These are phyloP conservation scores for Coemansia sp. DNA, from an alignment of 371 early-diverging fungal genomes.

Conservation along the genomic window DNA sequence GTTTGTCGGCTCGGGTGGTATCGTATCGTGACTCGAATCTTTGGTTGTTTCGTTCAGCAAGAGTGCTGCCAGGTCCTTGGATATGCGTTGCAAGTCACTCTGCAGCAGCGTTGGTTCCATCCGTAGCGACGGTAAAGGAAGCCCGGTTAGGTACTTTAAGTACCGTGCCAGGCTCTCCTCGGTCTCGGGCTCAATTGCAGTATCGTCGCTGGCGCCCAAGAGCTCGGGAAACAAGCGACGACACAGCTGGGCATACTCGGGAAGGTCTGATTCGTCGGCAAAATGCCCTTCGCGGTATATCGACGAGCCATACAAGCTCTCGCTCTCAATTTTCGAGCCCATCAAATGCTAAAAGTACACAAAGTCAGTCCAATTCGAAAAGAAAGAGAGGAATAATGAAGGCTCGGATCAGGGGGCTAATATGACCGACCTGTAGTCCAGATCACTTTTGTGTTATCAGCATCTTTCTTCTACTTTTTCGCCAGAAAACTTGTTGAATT, in stretches of 20 bases:
- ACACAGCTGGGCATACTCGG: conserved; percentile 45
- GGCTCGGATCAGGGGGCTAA: conserved; percentile 2
- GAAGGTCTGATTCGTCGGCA: conserved; percentile 36
- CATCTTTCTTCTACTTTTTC: background rate
- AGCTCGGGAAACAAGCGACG: conserved; percentile 37
- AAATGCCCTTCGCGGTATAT: conserved; percentile 32
- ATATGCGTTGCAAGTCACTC: conserved; percentile 41
- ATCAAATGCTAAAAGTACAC: conserved; percentile 1
- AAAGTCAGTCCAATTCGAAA: background rate
- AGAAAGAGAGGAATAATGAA: background rate
- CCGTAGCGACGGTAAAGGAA: conserved; percentile 37
- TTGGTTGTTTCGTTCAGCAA: conserved; percentile 36
- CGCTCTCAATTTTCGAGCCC: conserved; percentile 19
- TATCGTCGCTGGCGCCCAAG: conserved; percentile 13
- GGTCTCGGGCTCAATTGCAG: conserved; percentile 24
- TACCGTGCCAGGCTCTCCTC: conserved; percentile 42
- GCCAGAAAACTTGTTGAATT: background rate
- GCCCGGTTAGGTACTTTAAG: conserved; percentile 42
- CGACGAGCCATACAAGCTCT: conserved; percentile 47
- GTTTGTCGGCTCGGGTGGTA: background rate
- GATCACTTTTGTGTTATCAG: background rate
- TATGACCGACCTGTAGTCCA: background rate
- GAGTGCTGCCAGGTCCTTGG: conserved; percentile 40
- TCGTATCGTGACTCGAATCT: too few species aligned
- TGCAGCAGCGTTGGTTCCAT: conserved; percentile 46